Evolutionary conservation across 768 basidiomycete species (phyloP), one percentile per base, ranked within the genome.

Genomic region (Rossbeevera mucosa): DNA sequence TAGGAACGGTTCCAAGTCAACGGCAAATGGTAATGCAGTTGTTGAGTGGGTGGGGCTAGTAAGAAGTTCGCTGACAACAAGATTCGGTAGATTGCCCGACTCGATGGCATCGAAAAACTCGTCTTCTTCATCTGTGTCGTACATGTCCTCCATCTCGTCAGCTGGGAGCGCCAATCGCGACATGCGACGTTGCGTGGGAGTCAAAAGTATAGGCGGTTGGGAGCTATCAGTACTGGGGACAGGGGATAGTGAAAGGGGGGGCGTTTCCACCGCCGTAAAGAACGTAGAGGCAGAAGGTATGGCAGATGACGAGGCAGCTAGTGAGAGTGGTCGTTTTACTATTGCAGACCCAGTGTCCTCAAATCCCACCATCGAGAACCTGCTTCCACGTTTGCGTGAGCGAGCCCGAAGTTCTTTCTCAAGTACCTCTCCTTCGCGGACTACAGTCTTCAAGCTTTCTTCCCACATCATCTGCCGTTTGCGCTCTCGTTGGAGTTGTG

Each of bases 71-170:
- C 82, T 79, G 16, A 94, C 77, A 24, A 87, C 71, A 14, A 94
- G 74, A 61, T 87, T 90, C 5, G 90, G 88, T 0, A 94, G 71
- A 38, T 76, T 82, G 44, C 87, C 86, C 14, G 83, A 70, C 64
- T 97, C 94, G 62, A 97, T 94, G 26, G 95, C 94, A 66, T 97
- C 95, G 64, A 95, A 97, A 70, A 97, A 97, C 69, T 98, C 94
- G 70, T 97, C 95, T 63, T 94, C 88, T 40, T 91, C 88, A 60
- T 89, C 88, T 1, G 86, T 87, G 50, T 79, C 80, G 20, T 61
- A 60, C 1, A 48, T 43, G 1, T 65, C 71, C 2, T 70, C 71
- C 9, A 74, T 76, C 14, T 69, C 70, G 4, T 69, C 68, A 14
- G 62, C 38, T 7, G 26, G 5, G 1, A n/a, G 33, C 8, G 33